Evolutionary conservation across 2,329 filamentous ascomycete genomes (phyloP), one percentile per base, ranked within the genome.

Genomic region (Colletotrichum lindemuthianum): DNA sequence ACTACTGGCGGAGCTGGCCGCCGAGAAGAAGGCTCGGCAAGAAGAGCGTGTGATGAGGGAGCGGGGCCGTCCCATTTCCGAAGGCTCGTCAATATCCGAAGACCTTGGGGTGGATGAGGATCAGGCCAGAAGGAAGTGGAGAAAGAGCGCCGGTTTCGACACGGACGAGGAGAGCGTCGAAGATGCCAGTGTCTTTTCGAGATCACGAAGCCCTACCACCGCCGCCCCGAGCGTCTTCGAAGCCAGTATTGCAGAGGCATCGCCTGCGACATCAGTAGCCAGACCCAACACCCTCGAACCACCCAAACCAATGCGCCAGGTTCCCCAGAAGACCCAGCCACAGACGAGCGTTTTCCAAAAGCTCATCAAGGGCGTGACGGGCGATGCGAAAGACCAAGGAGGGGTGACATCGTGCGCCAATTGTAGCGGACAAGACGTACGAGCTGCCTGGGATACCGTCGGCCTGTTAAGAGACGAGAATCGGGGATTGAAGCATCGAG

Each of bases 381-480:
- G 78, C 11, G 77, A 79, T 48, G 69, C 68, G 16, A 70, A 69
- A 39, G 70, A 72, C 40, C 51, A 72, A 52, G 72, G 73, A 37
- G 67, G 7, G 59, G 65, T 9, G 59, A 66, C 32, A 73, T 72
- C 43, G 71, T 89, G 87, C 69, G 70, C 74, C 39, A 89, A 88
- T 69, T 90, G 88, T 72, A 75, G 80, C 57, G 87, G 88, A 11
- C 82, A 84, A 69, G 84, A 86, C 56, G 80, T 84, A 11, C 86
- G 85, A 67, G 80, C 87, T 41, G 88, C 88, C 5, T 90, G 88
- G 88, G 83, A 90, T 70, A 88, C 88, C 4, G 87, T 88, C n/a
- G 81, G 82, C 56, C 67, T 89, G 50, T 75, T 90, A 63, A 79
- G 86, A 43, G 84, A 86, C 50, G 88, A 90, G 78, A 90, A 90